phyloP scores from a whole-genome alignment of 345 rosid species.

The Gynandropsis gynandra region DNA sequence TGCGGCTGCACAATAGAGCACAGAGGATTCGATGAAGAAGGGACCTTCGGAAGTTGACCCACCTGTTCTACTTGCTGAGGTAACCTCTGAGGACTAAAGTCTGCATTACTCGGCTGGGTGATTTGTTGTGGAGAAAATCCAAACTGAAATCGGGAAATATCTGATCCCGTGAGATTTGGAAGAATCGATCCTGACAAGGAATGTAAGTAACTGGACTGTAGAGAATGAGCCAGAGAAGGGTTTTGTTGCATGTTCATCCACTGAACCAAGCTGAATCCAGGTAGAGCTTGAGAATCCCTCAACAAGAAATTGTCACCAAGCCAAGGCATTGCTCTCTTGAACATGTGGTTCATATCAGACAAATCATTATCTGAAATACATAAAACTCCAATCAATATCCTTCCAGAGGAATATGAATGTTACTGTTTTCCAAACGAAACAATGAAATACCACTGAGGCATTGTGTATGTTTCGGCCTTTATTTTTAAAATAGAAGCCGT shows the following conservation, averaged over 20 bases:
- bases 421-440: background rate
- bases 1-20: slow-evolving; percentile 28
- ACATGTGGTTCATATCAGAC: slow-evolving; percentile 69
- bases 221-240: slow-evolving; percentile 19
- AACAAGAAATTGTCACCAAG: slow-evolving; percentile 85
- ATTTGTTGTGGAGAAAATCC: slow-evolving; percentile 39
- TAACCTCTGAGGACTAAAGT: slow-evolving; percentile 34
- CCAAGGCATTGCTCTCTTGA: slow-evolving; percentile 97
- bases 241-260: slow-evolving; percentile 99
- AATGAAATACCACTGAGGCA: background rate
- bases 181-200: slow-evolving; percentile 38
- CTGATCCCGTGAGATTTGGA: slow-evolving; percentile 39
- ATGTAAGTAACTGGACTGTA: slow-evolving; percentile 53
- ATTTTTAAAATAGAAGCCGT: no score
- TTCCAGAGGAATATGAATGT: background rate
- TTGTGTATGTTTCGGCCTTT: no score
- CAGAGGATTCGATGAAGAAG: slow-evolving; percentile 30
- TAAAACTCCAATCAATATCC: background rate
- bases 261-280: slow-evolving; percentile 85
- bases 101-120: slow-evolving; percentile 37
- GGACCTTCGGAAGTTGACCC: slow-evolving; percentile 41
- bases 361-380: slow-evolving; percentile 58
- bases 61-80: slow-evolving; percentile 42
- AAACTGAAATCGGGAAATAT: slow-evolving; percentile 41
- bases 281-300: slow-evolving; percentile 73